Evolutionary conservation across 164 flowering plant species (phyloP).

Genomic region (Dillenia turbinata): DNA sequence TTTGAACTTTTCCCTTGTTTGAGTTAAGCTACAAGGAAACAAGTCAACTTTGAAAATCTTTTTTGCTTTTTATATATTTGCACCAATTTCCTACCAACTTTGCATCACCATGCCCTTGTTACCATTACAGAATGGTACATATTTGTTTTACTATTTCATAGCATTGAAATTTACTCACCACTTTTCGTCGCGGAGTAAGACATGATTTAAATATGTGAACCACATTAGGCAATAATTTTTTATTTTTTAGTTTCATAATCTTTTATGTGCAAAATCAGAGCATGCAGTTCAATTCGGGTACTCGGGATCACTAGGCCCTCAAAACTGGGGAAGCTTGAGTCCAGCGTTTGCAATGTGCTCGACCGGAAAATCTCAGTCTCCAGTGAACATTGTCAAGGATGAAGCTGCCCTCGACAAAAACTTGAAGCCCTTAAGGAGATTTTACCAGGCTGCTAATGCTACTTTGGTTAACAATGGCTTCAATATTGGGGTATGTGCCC

Average conservation of each 20-base stretch:
- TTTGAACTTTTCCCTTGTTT: too few species aligned
- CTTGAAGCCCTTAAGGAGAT: constrained; percentile 30
- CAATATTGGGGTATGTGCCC: constrained; percentile 39
- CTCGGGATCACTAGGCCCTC: constrained; percentile 37
- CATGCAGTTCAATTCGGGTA: constrained; percentile 24
- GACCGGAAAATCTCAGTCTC: constrained; percentile 51
- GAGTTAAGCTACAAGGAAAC: too few species aligned
- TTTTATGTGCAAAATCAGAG: not conserved
- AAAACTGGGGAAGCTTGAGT: constrained; percentile 50
- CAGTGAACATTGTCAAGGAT: constrained; percentile 38
- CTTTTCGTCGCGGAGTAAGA: too few species aligned
- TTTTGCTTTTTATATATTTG: too few species aligned
- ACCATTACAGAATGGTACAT: too few species aligned
- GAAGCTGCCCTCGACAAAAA: constrained; percentile 9
- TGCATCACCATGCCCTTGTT: too few species aligned
- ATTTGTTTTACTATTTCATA: too few species aligned
- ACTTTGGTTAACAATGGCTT: constrained; percentile 44
- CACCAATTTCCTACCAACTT: too few species aligned
- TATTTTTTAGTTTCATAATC: not conserved
- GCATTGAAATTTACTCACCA: too few species aligned
- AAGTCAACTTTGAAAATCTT: too few species aligned
- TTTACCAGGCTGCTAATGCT: constrained; percentile 38
- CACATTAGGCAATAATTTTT: not conserved
- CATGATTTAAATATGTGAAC: too few species aligned
- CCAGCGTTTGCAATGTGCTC: constrained; percentile 30